phyloP scores from a whole-genome alignment of 2,329 filamentous ascomycete genomes.

The Fusarium clavum region DNA sequence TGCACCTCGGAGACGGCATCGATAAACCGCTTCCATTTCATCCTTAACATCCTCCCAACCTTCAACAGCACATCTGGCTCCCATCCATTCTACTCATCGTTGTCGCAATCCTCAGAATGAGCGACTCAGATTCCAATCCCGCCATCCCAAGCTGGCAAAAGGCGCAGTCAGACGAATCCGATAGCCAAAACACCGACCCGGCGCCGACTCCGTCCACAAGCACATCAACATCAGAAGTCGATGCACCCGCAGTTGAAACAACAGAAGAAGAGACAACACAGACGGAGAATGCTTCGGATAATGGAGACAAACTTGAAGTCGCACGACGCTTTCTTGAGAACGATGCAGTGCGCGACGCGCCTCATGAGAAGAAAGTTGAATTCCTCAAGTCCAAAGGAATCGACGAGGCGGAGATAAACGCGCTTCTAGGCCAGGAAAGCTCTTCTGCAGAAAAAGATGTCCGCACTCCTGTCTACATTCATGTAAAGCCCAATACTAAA shows the following conservation, averaged over 20 bases:
- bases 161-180: slow-evolving; percentile 29
- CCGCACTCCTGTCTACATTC: not conserved
- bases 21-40: slow-evolving; percentile 4
- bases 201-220: slow-evolving; percentile 34
- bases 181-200: slow-evolving; percentile 31
- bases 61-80: not conserved
- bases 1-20: slow-evolving; percentile 26
- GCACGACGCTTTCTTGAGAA: slow-evolving; percentile 82
- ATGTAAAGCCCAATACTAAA: not conserved
- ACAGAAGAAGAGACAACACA: slow-evolving; percentile 13
- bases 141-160: slow-evolving; percentile 52
- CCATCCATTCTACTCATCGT: not conserved
- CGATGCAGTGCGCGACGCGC: slow-evolving; percentile 74
- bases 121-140: slow-evolving; percentile 49
- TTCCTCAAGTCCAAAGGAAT: slow-evolving; percentile 86
- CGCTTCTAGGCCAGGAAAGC: slow-evolving; percentile 62
- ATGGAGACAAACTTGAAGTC: slow-evolving; percentile 63
- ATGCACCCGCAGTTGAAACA: slow-evolving; percentile 18
- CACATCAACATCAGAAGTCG: slow-evolving; percentile 31
- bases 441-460: slow-evolving; percentile 32
- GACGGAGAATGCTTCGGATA: not conserved
- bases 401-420: slow-evolving; percentile 72
- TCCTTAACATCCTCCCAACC: not conserved
- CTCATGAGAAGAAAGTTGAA: slow-evolving; percentile 76
- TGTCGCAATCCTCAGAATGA: slow-evolving; percentile 43